Evolutionary conservation across 768 basidiomycete species (phyloP), one percentile per base, ranked within the genome.

Genomic region (Kwoniella botswanensis): DNA sequence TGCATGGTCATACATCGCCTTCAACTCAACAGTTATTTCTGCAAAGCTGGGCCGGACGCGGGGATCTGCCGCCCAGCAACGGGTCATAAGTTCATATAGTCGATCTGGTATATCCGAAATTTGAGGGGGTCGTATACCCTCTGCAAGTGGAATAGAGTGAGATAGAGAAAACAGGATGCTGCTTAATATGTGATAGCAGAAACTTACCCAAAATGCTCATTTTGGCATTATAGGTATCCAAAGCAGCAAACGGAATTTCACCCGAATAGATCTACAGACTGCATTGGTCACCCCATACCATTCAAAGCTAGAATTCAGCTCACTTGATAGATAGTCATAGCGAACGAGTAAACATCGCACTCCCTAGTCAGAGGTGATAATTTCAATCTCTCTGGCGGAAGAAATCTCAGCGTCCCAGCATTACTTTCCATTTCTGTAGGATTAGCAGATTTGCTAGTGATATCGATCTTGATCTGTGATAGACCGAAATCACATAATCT

Each of bases 401-500:
- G 88, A 90, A 91, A 93, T 44, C 90, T 86, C 55, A 90, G 79
- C 0, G 89, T 90, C 1, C 89, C 93, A 76, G 86, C 88, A 42
- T 84, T 50, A 2, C 85, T 79, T 4, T 41, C 42, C 12, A 22
- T 24, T 9, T 68, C 73, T 4, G 66, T 44, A 13, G 85, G 85
- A 13, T 88, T 88, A 65, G 88, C 90, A 2, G 91, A 85, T 42
- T 72, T 69, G 17, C 88, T 86, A 74, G 86, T 89, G 6, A 88
- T 89, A 79, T 93, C 91, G 11, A 86, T 87, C 83, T 89, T 91
- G 86, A 93, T 89, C 81, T 91, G 90, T 73, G 88, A 90, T 81
- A 93, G 90, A 0, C 91, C 92, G 80, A 94, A 94, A 79, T 93
- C 92, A 35, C 91, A 88, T 56, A 94, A 88, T 42, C 93, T 86